phyloP scores from a whole-genome alignment of 73 alveolate genomes.

The Stentor coeruleus region DNA sequence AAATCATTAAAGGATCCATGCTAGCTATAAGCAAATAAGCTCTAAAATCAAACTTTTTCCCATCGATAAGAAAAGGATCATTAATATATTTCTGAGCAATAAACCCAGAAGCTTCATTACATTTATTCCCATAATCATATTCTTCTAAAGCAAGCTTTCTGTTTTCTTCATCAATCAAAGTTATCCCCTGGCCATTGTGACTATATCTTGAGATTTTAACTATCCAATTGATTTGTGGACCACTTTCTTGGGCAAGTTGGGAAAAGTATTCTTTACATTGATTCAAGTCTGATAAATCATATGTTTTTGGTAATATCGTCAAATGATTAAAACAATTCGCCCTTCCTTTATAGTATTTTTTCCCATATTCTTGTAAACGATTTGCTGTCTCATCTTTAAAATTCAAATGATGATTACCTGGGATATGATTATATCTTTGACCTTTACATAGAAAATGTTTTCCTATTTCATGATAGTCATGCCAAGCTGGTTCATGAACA shows the following conservation, averaged over 20 bases:
- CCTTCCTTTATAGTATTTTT: neutral
- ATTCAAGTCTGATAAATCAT: neutral
- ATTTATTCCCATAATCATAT: conserved; percentile 25
- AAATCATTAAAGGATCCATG: conserved; percentile 52
- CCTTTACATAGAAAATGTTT: conserved; percentile 15
- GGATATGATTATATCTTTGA: conserved; percentile 12
- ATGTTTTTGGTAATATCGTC: neutral
- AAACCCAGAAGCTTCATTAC: conserved; percentile 44
- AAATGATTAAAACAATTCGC: conserved; percentile 9
- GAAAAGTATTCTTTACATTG: conserved; percentile 1
- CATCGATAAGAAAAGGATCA: conserved; percentile 80
- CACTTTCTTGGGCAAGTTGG: neutral
- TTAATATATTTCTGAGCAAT: conserved; percentile 79
- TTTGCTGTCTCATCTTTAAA: neutral
- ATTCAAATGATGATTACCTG: conserved; percentile 9
- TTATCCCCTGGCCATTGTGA: conserved; percentile 9
- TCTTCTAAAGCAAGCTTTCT: neutral
- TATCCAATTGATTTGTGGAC: neutral
- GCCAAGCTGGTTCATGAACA: neutral
- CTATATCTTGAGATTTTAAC: neutral
- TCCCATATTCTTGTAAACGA: neutral
- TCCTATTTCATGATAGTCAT: neutral
- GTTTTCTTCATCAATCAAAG: neutral
- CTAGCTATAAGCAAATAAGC: conserved; percentile 75
- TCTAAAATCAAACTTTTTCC: conserved; percentile 87